A percentile compares a stretch with the other conserved stretches of the same genome.
These are phyloP conservation scores for Papiliotrema terrestris DNA, from an alignment of 1,284 basidiomycete genomes.

Conservation along the genomic window DNA sequence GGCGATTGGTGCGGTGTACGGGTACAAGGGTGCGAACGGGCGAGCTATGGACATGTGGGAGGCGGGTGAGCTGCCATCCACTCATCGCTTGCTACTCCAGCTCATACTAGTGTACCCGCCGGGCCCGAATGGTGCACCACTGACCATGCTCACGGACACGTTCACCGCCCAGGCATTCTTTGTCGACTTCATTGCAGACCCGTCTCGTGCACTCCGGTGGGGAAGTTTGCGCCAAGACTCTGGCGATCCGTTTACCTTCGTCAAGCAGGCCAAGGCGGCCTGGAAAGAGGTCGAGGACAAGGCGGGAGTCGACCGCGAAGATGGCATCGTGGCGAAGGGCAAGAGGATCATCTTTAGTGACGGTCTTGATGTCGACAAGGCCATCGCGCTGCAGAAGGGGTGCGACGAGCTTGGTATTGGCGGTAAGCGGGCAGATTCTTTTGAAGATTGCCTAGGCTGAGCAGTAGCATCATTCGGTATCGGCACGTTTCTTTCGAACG, in stretches of 20 bases:
- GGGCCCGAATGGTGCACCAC: constrained; percentile 50
- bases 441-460: not conserved
- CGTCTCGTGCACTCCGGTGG: constrained; percentile 66
- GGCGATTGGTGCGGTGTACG: constrained; percentile 78
- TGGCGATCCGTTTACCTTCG: constrained; percentile 77
- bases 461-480: constrained; percentile 73
- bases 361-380: constrained; percentile 67
- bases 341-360: constrained; percentile 84
- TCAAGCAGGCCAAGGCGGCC: constrained; percentile 63
- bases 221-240: constrained; percentile 84
- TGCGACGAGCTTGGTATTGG: constrained; percentile 70
- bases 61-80: constrained; percentile 38
- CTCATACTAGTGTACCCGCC: constrained; percentile 57
- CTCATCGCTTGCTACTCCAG: not conserved
- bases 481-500: constrained; percentile 86
- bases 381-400: constrained; percentile 64
- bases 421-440: constrained; percentile 54
- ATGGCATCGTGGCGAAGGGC: constrained; percentile 60
- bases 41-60: constrained; percentile 81
- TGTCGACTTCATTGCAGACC: constrained; percentile 63
- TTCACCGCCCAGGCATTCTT: constrained; percentile 84
- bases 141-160: constrained; percentile 85
- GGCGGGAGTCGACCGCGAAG: constrained; percentile 48
- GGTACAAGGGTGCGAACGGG: constrained; percentile 72
- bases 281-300: constrained; percentile 48